A percentile compares a stretch with the other conserved stretches of the same genome.
Evolutionary conservation across 805 yeast genomes (phyloP).

Genomic region (Nakazawaea peltata): DNA sequence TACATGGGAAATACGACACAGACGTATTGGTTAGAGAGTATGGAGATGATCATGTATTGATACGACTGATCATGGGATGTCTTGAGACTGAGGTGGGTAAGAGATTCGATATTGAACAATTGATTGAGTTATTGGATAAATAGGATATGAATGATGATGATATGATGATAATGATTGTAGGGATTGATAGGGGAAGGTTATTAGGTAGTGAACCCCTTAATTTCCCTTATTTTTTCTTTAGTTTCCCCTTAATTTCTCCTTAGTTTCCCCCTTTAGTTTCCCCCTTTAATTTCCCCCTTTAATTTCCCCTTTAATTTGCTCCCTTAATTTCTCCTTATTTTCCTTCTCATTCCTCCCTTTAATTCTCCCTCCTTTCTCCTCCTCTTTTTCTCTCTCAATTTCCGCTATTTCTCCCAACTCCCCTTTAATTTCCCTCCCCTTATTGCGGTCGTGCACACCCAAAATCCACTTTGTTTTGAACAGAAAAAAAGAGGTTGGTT

Average conservation of each 20-base stretch:
- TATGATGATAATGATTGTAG: constrained; percentile 28
- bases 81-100: constrained; percentile 41
- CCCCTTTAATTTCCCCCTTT: neutral
- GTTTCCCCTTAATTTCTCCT: neutral
- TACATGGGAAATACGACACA: constrained; percentile 55
- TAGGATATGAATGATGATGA: neutral
- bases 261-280: neutral
- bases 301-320: neutral
- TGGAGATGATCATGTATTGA: neutral
- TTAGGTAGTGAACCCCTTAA: constrained; percentile 31
- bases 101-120: constrained; percentile 40
- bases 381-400: neutral
- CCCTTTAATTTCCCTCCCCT: neutral
- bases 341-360: neutral
- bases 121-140: constrained; percentile 23
- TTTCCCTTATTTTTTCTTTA: neutral
- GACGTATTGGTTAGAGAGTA: constrained; percentile 23
- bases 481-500: no score
- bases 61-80: constrained; percentile 41
- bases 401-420: neutral
- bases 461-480: no score
- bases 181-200: constrained; percentile 41
- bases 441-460: no score
- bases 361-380: neutral
- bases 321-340: neutral